A percentile compares a stretch with the other conserved stretches of the same genome.
These are phyloP conservation scores for Gossypium mustelinum DNA, from an alignment of 345 rosid species.

Conservation along the genomic window DNA sequence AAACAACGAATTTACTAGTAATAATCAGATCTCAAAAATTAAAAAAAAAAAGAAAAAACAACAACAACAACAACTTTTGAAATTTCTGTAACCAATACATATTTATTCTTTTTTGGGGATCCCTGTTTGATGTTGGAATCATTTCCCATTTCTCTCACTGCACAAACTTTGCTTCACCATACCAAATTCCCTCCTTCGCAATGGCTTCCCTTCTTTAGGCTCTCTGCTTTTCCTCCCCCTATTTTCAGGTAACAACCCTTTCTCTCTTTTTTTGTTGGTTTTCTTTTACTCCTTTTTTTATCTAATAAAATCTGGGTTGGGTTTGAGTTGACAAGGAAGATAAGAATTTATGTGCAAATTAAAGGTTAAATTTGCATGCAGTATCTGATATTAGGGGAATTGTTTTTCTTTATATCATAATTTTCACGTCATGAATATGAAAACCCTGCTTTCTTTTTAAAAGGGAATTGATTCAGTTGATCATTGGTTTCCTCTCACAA, in stretches of 20 bases:
- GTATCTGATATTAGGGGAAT: no score
- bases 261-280: not conserved
- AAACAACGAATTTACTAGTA: no score
- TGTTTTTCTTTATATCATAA: no score
- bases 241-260: not conserved
- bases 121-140: not conserved
- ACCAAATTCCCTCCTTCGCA: not conserved
- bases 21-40: no score
- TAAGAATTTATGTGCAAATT: no score
- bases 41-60: no score
- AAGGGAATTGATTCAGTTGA: not conserved
- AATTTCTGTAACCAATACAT: no score
- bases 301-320: no score
- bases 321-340: no score
- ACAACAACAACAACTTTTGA: no score
- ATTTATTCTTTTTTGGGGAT: no score
- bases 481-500: conserved; percentile 17
- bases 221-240: not conserved
- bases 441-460: not conserved
- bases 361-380: no score
- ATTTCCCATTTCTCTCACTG: conserved; percentile 22
- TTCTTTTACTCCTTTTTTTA: not conserved
- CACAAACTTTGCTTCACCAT: conserved; percentile 26
- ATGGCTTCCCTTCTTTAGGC: conserved; percentile 24
- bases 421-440: not conserved